phyloP scores from a whole-genome alignment of 176 grass and related monocot species.

The Carex kokanica region DNA sequence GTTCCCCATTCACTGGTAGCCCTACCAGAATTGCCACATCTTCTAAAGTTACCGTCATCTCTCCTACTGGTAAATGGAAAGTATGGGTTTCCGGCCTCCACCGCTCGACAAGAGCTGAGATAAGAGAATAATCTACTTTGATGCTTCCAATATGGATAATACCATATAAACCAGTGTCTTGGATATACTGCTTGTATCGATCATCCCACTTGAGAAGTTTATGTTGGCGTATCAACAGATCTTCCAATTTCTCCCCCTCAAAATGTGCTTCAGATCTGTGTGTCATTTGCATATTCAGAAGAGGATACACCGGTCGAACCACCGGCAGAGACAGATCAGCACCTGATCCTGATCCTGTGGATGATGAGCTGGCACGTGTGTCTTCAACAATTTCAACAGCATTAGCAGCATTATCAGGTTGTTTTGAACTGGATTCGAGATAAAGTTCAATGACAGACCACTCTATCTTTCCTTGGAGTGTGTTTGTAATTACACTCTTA shows the following conservation, averaged over 20 bases:
- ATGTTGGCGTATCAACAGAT: conserved; percentile 4
- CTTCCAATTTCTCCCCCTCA: not conserved
- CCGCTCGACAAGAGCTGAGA: conserved; percentile 15
- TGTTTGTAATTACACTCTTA: conserved; percentile 15
- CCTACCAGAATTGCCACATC: conserved; percentile 22
- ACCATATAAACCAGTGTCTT: conserved; percentile 9
- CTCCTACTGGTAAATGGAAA: conserved; percentile 15
- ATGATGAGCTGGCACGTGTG: conserved; percentile 2
- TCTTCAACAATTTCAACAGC: conserved; percentile 14
- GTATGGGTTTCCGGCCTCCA: conserved; percentile 20
- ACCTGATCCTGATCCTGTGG: not conserved
- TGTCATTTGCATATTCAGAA: not conserved
- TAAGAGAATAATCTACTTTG: conserved; percentile 9
- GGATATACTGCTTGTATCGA: not conserved
- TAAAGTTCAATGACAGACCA: conserved; percentile 15
- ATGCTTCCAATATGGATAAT: conserved; percentile 9
- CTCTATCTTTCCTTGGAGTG: conserved; percentile 17
- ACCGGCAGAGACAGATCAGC: not conserved
- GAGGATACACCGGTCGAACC: not conserved
- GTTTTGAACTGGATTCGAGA: not conserved
- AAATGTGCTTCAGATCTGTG: conserved; percentile 10
- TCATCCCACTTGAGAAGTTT: conserved; percentile 19
- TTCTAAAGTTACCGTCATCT: conserved; percentile 25
- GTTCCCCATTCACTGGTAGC: conserved; percentile 14
- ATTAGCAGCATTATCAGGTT: conserved; percentile 1